Base-by-base conservation (phyloP, 139 green algal species). In the Micromonas commoda region DNA sequence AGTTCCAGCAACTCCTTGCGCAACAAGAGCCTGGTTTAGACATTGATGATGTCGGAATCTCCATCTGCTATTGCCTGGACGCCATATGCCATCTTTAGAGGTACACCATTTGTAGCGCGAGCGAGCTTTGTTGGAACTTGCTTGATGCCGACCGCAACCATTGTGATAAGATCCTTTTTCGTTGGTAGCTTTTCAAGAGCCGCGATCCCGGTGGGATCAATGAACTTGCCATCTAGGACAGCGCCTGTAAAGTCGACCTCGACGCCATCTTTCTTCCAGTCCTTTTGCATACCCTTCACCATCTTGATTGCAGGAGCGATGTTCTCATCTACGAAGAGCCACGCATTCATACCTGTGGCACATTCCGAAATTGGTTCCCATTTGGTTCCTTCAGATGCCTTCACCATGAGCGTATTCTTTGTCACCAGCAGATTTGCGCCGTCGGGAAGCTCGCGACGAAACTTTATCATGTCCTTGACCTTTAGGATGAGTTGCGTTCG, bases 291-390 rank as follows among this genome's bases (percentile, higher is more conserved):
- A 5, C 23, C 23, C 34, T 61, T 75, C 5, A 75, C 24, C 3
- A 24, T 24, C 68, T 75, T 75, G 26, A 75, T 63, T 6, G 68
- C 53, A 2, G 68, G 68, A 21, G 68, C 68, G 29, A 75, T 39
- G 26, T 75, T 75, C 38, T 75, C 68, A 61, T 75, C 68, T 20
- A 75, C 68, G 68, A 75, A 75, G 21, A 75, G n/a, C 68, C 68
- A 75, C 20, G 68, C 68, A 39, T 75, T 75, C 68, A 75, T 75
- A 29, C 68, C 68, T n/a, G 37, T 75, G 1, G 68, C 28, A 38
- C 26, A 38, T 24, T 75, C 37, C 1, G 37, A 34, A 6, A 75
- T 75, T 6, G 68, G 20, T 39, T 60, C 37, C 20, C 52, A 75
- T 39, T 63, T 63, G 20, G 68, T 75, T 4, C 38, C 38, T 26